Evolutionary conservation across 2,329 filamentous ascomycete genomes (phyloP), one percentile per base, ranked within the genome.

Genomic region (Fusarium miscanthi): DNA sequence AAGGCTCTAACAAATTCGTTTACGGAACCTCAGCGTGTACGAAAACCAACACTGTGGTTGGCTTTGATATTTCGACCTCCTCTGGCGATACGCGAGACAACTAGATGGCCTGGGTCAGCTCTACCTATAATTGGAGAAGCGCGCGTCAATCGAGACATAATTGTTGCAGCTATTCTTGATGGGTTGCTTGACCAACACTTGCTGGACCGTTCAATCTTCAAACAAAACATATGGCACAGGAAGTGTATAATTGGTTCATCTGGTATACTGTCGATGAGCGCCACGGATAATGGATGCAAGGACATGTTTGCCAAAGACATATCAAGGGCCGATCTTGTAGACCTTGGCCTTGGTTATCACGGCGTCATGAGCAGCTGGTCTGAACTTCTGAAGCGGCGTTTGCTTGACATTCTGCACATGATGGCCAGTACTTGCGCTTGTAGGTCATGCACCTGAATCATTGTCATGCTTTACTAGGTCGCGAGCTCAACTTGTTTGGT

Each of bases 141-240:
- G 70, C 70, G 70, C 70, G 70, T 73, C 63, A 73, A 73, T 74
- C 70, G 51, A 73, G 70, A 58, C 66, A 74, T 73, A 25, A 41
- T 43, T 59, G 37, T 61, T 54, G 59, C 66, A 68, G 45, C 51
- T 48, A 35, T 56, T 56, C n/a, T 54, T 45, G 19, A 54, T 40
- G 41, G 33, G 45, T 54, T 45, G n/a, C 49, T 59, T 38, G 33
- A 49, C 42, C 46, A 68, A 53, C 58, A 48, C 37, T 31, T 43
- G 48, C 40, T 64, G 25, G 11, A 33, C 23, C 23, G 21, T 40
- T 38, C 30, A 35, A 14, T 38, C 41, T 57, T 46, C 33, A 51
- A 38, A 40, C 25, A 56, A 38, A 40, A 46, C 46, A 69, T 21
- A 41, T 16, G 27, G 31, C 41, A 37, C 41, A 30, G 30, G 35